These are phyloP conservation scores for Isabelozyma gotoi DNA, from an alignment of 805 yeast species.

Conservation along the genomic window DNA sequence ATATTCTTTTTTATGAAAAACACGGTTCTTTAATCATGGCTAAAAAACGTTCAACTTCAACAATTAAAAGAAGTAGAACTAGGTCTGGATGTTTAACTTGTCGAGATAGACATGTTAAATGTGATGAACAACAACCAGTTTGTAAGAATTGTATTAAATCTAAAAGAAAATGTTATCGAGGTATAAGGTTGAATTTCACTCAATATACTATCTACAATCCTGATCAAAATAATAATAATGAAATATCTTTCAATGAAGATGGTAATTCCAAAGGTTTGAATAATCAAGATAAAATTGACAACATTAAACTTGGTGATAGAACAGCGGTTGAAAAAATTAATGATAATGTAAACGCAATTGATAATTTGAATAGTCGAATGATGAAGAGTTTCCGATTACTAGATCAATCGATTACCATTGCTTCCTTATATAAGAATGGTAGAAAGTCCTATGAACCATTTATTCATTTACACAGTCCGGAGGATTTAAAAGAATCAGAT, in stretches of 20 bases:
- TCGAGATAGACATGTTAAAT: slow-evolving; percentile 64
- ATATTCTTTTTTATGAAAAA: background rate
- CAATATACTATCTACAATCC: slow-evolving; percentile 41
- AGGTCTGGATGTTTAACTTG: slow-evolving; percentile 60
- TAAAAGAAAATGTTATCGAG: slow-evolving; percentile 47
- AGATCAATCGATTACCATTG: slow-evolving; percentile 45
- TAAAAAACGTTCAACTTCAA: slow-evolving; percentile 19
- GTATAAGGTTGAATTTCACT: slow-evolving; percentile 45
- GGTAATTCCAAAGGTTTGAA: too few species aligned
- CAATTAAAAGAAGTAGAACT: slow-evolving; percentile 34
- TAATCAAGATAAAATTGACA: too few species aligned
- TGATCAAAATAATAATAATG: too few species aligned
- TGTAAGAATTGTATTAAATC: slow-evolving; percentile 57
- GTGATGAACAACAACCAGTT: slow-evolving; percentile 63
- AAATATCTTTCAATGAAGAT: background rate
- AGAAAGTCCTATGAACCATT: slow-evolving; percentile 29
- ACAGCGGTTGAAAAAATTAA: background rate
- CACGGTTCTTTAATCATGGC: slow-evolving; percentile 16
- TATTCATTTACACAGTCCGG: slow-evolving; percentile 26
- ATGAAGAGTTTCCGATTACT: slow-evolving; percentile 24
- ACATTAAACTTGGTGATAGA: background rate
- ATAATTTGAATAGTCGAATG: too few species aligned
- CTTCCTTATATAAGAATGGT: slow-evolving; percentile 38
- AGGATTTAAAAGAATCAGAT: slow-evolving; percentile 34
- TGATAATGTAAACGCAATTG: too few species aligned